Conservation (phyloP, 768 basidiomycete species). For the Pulveroboletus frians region DNA sequence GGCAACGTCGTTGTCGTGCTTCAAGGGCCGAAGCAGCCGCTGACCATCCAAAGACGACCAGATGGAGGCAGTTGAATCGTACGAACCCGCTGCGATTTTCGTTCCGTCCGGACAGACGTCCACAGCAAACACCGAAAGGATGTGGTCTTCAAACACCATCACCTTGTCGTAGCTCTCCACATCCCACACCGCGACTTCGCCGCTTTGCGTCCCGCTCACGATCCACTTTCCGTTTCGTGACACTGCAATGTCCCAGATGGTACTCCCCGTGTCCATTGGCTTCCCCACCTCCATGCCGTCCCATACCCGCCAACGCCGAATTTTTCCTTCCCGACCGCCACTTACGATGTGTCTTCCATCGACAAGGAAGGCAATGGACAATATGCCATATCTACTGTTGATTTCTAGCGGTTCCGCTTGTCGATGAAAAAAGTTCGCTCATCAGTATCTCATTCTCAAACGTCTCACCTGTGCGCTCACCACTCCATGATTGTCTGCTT, state of each 20-base stretch:
- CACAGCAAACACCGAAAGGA: neutral
- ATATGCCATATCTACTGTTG: neutral
- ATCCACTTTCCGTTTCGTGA: neutral
- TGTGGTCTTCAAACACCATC: neutral
- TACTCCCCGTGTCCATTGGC: neutral
- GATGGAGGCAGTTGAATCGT: neutral
- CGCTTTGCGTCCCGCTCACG: neutral
- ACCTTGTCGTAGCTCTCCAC: neutral
- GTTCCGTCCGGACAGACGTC: constrained; percentile 4
- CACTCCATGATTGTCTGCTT: neutral
- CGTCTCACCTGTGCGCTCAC: neutral
- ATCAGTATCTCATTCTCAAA: neutral
- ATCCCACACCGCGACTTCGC: neutral
- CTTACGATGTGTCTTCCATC: neutral
- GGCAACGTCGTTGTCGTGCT: neutral
- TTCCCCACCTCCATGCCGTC: neutral
- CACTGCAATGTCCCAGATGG: neutral
- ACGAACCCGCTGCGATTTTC: neutral
- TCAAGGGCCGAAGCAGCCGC: neutral
- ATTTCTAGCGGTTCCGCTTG: neutral
- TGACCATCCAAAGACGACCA: neutral
- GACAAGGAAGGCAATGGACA: neutral
- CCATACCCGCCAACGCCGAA: neutral
- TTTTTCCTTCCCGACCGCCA: neutral
- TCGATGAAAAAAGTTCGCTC: neutral